Evolutionary conservation across 1,284 basidiomycete genomes (phyloP).

Genomic region (Naganishia albida): DNA sequence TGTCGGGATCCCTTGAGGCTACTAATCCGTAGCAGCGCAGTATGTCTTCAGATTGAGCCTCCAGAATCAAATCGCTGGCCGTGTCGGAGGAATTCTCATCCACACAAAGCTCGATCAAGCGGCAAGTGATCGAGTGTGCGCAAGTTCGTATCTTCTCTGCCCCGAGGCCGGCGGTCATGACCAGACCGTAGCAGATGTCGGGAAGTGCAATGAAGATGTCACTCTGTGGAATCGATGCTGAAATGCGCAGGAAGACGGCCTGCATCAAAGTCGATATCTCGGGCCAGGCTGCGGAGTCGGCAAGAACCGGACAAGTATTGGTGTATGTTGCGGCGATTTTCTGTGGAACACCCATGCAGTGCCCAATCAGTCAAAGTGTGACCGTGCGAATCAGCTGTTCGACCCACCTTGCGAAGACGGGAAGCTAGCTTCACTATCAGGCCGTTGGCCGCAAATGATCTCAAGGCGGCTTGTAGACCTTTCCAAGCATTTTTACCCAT

Average conservation of each 20-base stretch:
- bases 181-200: slow-evolving; percentile 20
- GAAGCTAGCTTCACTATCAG: slow-evolving; percentile 28
- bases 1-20: slow-evolving; percentile 13
- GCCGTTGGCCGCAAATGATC: slow-evolving; percentile 25
- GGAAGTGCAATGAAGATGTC: slow-evolving; percentile 28
- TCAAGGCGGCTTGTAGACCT: slow-evolving; percentile 21
- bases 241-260: slow-evolving; percentile 17
- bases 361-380: neutral
- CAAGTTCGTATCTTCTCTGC: slow-evolving; percentile 23
- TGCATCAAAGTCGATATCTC: slow-evolving; percentile 24
- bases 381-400: neutral
- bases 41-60: slow-evolving; percentile 14
- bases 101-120: slow-evolving; percentile 16
- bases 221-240: slow-evolving; percentile 21
- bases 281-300: slow-evolving; percentile 24
- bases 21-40: slow-evolving; percentile 14
- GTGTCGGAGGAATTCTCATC: slow-evolving; percentile 3
- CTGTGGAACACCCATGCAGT: neutral
- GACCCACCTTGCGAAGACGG: slow-evolving; percentile 26
- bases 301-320: slow-evolving; percentile 20
- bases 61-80: slow-evolving; percentile 4
- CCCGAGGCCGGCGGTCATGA: slow-evolving; percentile 27
- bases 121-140: slow-evolving; percentile 19
- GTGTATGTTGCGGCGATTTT: slow-evolving; percentile 27
- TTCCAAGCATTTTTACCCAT: slow-evolving; percentile 22